Evolutionary conservation across 805 yeast genomes (phyloP), one percentile per base, ranked within the genome.

Genomic region (Yarrowia divulgata): DNA sequence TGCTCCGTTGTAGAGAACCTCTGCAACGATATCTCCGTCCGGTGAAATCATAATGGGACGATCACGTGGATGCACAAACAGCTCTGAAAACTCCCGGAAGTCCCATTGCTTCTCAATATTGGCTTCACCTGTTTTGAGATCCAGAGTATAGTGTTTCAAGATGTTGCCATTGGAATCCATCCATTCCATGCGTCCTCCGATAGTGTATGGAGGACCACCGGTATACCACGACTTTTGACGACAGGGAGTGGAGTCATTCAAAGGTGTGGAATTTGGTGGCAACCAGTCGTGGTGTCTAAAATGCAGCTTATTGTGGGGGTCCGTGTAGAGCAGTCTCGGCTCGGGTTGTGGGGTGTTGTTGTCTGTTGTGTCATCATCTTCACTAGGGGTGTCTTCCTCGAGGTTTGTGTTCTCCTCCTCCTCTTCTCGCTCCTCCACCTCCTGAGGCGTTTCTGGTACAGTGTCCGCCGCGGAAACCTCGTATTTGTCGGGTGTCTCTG

Each of bases 171-270:
- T 7, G 2, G 46, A 29, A 10, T 23, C 48, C 16, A 57, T 8
- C 63, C 63, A 57, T 12, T 40, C 63, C 48, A 57, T 40, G 48
- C 48, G 32, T 2, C 37, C 48, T n/a, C 63, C 63, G 3, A 40
- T 40, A 5, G 32, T 35, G 37, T 54, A 37, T 54, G 48, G 48
- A n/a, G 48, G 48, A 29, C 48, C 63, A 16, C 63, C 63, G 8
- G 48, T 57, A 13, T 54, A 39, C 60, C 60, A 54, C 8, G 60
- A 54, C 34, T 54, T 54, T 39, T 54, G 60, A 14, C 60, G 60
- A 14, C 45, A 54, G 3, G 60, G 60, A 23, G 8, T 7, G 1
- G 60, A 54, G 35, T 54, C 60, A 9, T 54, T 54, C 1, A 54
- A 23, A 14, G 60, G 60, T 19, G 60, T 54, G 0, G 45, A 54